A percentile compares a stretch with the other conserved stretches of the same genome.
These are phyloP conservation scores for Dunaliella primolecta DNA, from an alignment of 139 green algal genomes.

Conservation along the genomic window DNA sequence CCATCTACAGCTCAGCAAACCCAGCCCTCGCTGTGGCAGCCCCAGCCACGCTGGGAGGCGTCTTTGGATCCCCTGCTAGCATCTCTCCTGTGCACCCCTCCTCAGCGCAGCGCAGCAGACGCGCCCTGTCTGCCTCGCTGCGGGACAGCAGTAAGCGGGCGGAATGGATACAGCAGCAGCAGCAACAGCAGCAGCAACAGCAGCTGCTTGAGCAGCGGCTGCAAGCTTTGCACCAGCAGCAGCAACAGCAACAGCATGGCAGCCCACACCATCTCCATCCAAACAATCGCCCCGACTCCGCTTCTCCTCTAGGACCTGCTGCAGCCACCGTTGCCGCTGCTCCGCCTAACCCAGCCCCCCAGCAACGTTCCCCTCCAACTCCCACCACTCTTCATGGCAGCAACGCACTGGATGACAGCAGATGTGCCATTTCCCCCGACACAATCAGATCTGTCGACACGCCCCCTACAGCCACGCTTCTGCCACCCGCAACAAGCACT, in stretches of 20 bases:
- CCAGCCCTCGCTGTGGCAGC: neutral
- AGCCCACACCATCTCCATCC: neutral
- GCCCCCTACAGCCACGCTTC: neutral
- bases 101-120: neutral
- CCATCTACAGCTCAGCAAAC: neutral
- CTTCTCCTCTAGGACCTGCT: no score
- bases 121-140: neutral
- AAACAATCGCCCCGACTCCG: no score
- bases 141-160: neutral
- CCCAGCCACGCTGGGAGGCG: neutral
- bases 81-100: neutral
- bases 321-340: no score
- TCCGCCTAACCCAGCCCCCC: neutral
- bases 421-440: no score
- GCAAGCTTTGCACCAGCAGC: constrained; percentile 5
- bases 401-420: neutral
- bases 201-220: constrained; percentile 5
- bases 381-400: neutral
- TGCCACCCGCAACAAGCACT: neutral
- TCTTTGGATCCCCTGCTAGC: neutral
- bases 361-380: neutral
- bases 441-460: no score
- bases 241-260: constrained; percentile 3
- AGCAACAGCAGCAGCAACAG: constrained; percentile 3
- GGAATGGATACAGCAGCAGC: neutral